Conservation (phyloP, 306 rosid species). For the Luffa acutangula region DNA sequence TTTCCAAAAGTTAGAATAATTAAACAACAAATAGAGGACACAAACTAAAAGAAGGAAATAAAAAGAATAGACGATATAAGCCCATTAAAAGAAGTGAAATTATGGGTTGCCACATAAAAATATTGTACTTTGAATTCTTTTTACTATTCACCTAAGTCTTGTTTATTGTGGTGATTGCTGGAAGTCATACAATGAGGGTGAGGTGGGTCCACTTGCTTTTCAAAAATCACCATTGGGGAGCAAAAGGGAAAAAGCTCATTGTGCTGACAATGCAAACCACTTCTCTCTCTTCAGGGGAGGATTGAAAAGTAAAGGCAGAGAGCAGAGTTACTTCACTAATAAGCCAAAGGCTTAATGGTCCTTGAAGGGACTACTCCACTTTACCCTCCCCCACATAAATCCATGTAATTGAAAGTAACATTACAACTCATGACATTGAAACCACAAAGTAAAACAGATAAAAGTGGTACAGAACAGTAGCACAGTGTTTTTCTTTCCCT, state of each 20-base stretch:
- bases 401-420: constrained; percentile 6
- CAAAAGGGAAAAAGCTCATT: background rate
- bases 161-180: background rate
- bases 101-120: background rate
- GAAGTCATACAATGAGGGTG: background rate
- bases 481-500: background rate
- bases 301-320: constrained; percentile 4
- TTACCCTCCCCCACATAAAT: constrained; percentile 6
- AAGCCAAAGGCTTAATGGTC: constrained; percentile 9
- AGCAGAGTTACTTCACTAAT: constrained; percentile 9
- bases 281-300: constrained; percentile 1
- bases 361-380: constrained; percentile 13
- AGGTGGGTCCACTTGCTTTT: constrained; percentile 7
- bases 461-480: background rate
- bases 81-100: constrained; percentile 10
- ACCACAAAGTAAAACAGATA: background rate
- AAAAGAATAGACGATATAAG: background rate
- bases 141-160: background rate
- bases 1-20: background rate
- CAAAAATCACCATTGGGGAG: background rate
- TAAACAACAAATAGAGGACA: background rate
- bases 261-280: constrained; percentile 12
- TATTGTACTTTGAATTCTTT: background rate
- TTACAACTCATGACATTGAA: constrained; percentile 10
- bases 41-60: background rate